These are phyloP conservation scores for Didymella pomorum DNA, from an alignment of 2,329 filamentous ascomycete genomes.

Conservation along the genomic window DNA sequence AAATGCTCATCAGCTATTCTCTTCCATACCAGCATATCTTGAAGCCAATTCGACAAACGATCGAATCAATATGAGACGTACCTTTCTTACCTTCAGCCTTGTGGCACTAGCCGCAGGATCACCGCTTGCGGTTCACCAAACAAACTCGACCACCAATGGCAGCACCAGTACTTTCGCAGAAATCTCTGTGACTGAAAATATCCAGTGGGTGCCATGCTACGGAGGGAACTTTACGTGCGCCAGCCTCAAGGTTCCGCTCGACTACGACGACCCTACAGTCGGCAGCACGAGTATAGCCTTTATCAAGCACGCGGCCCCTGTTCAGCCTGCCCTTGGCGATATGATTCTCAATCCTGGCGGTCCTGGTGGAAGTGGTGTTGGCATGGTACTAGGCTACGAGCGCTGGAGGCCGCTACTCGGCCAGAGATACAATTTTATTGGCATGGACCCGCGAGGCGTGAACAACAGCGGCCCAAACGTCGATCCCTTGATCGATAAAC, in stretches of 20 bases:
- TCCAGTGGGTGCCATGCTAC: slow-evolving; percentile 18
- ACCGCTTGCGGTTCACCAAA: not conserved
- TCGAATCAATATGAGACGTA: not conserved
- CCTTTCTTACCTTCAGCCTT: not conserved
- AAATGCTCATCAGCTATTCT: not conserved
- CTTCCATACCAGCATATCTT: not conserved
- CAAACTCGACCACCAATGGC: not conserved
- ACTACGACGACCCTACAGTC: slow-evolving; percentile 24
- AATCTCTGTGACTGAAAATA: not conserved
- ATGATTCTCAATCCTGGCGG: slow-evolving; percentile 31
- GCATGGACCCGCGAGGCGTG: slow-evolving; percentile 44
- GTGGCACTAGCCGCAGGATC: not conserved
- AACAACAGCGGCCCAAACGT: slow-evolving; percentile 25
- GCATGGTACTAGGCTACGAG: slow-evolving; percentile 21
- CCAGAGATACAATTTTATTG: slow-evolving; percentile 45
- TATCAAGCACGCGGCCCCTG: slow-evolving; percentile 22
- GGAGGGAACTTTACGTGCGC: slow-evolving; percentile 21
- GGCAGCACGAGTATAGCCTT: slow-evolving; percentile 27
- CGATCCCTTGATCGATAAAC: slow-evolving; percentile 21
- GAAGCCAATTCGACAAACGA: not conserved
- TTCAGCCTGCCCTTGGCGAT: slow-evolving; percentile 19
- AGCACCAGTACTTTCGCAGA: not conserved
- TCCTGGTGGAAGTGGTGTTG: slow-evolving; percentile 45
- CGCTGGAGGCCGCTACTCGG: slow-evolving; percentile 7
- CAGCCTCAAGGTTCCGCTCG: slow-evolving; percentile 29